Base-by-base conservation (phyloP, 225 moss, liverwort and hornwort species). In the Thuidium tamariscinum region DNA sequence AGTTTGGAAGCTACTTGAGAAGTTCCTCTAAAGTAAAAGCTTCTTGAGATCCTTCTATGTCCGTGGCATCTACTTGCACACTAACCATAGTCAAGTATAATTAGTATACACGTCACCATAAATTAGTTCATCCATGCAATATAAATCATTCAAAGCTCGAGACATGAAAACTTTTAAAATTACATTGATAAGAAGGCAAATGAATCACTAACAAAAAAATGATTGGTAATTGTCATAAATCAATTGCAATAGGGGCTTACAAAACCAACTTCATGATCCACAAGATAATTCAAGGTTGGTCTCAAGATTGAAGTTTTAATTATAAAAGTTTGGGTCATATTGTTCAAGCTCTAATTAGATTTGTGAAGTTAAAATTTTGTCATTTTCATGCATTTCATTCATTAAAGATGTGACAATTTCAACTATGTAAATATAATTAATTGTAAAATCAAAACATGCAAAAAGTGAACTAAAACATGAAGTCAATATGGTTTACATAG, bases 311-410 rank as follows among this genome's bases (percentile, higher is more conserved):
- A 44, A 13, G 10, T 44, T 29, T 71, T 27, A 9, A 27, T 44
- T 46, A 10, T 44, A 10, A 44, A 44, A 16, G 2, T 44, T 70
- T 44, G 0, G 5, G 0, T 5, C 0, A 0, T 16, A 71, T 10
- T 16, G 2, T 0, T 30, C 10, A 48, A 73, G 2, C 2, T 73
- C 0, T 30, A 0, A 0, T 48, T 11, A 11, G 7, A 19, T 73
- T 30, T 73, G 7, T 48, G 2, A 19, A 19, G 48, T 48, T 19
- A 17, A 46, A 29, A 18, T 18, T 30, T 18, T 72, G 17, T 18
- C 11, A 18, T 30, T 30, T 18, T 46, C 1, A 30, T 4, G 30
- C 6, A 48, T 46, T 72, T 72, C 26, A 30, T 17, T 29, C 30
- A 72, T 30, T 6, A 6, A 71, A 1, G 10, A 71, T 3, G 4